Base-by-base conservation (phyloP, 1,284 basidiomycete genomes). In the Schizophyllum commune region DNA sequence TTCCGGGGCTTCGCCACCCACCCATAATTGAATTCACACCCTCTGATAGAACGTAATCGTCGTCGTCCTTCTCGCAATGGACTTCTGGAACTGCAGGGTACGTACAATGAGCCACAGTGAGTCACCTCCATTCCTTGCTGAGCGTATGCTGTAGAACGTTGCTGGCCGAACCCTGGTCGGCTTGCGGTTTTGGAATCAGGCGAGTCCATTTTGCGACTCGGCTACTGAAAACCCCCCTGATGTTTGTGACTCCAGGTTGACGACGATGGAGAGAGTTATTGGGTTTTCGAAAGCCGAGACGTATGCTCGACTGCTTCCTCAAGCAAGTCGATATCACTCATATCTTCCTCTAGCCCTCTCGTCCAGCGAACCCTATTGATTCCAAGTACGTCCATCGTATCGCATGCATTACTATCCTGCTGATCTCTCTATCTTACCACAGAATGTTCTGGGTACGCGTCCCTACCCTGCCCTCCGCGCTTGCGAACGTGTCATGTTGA, bases 81-180 rank as follows among this genome's bases (percentile, higher is more conserved):
- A 98, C 75, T 98, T 98, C 72, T 97, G 95, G 96, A 97, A 96
- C 70, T 94, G 93, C 66, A 77, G 92, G 70, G 92, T 93, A 68
- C 64, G 84, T 72, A 27, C 32, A 27, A 56, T 5, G 56, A 59
- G 27, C 17, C 62, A 62, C 33, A 59, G 59, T 58, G 2, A 22
- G 21, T 53, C 34, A 52, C 59, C 51, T n/a, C 58, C 21, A 21
- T 27, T 34, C 63, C 5, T 51, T 54, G 47, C 57, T 58, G 58
- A 60, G 67, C 21, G 59, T 1, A 27, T 52, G 21, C 56, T 20
- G 52, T 57, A 95, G 88, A 98, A 98, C 69, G 92, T 98, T 21
- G 86, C 94, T 0, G 95, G 95, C 1, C 79, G 96, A 64, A 93
- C 89, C 9, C 78, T 98, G 11, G 95, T 97, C 9, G 95, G 95